These are phyloP conservation scores for Symbiodinium natans DNA, from an alignment of 73 alveolate genomes.

Conservation along the genomic window DNA sequence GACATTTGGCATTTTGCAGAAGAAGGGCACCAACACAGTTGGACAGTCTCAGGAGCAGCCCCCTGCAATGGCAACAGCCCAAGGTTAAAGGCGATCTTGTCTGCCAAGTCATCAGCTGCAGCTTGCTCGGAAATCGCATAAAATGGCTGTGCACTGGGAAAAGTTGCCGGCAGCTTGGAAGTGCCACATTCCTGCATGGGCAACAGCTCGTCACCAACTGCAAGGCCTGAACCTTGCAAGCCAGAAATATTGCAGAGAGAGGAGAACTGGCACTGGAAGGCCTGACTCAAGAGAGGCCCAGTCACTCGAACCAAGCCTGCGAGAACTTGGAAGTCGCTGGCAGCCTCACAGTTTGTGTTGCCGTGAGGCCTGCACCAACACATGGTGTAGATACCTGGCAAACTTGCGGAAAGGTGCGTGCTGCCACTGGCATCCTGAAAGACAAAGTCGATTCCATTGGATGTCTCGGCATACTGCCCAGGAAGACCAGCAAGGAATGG, in stretches of 20 bases:
- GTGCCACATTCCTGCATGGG: too few species aligned
- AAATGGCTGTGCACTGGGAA: neutral
- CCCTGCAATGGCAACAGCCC: neutral
- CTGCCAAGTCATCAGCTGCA: neutral
- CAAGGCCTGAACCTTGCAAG: neutral
- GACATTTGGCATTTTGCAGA: neutral
- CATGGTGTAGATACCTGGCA: neutral
- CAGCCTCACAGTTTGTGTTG: neutral
- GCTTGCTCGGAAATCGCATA: neutral
- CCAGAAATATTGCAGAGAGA: neutral
- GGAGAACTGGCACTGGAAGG: too few species aligned
- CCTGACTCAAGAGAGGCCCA: too few species aligned
- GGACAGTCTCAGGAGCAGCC: neutral
- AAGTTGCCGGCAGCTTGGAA: too few species aligned
- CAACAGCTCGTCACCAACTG: neutral
- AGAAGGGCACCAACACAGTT: conserved; percentile 17
- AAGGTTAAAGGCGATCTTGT: neutral
- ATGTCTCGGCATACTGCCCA: too few species aligned
- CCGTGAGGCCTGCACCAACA: neutral
- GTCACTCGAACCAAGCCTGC: neutral
- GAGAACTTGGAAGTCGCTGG: neutral
- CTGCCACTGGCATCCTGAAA: too few species aligned
- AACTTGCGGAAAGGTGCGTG: too few species aligned
- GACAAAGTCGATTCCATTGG: too few species aligned
- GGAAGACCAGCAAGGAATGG: neutral